phyloP scores from a whole-genome alignment of 345 rosid species.

The Syzygium oleosum region DNA sequence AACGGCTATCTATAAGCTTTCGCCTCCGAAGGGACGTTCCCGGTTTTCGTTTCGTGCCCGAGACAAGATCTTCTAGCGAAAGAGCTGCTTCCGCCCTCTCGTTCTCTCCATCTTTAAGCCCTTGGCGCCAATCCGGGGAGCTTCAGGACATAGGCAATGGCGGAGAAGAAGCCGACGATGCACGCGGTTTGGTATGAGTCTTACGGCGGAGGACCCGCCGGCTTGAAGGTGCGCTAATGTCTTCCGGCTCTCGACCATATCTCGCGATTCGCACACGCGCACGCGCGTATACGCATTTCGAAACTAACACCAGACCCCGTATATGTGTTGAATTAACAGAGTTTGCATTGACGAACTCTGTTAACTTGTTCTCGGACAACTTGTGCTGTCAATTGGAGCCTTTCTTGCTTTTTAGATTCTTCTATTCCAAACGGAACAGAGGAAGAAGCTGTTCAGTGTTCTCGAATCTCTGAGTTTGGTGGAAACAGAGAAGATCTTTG shows the following conservation, averaged over 20 bases:
- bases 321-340: neutral
- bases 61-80: neutral
- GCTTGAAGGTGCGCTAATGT: constrained; percentile 23
- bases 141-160: constrained; percentile 9
- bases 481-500: neutral
- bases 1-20: neutral
- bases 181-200: constrained; percentile 21
- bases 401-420: neutral
- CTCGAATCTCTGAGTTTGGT: neutral
- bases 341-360: neutral
- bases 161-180: constrained; percentile 17
- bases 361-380: neutral
- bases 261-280: neutral
- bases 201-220: constrained; percentile 43
- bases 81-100: neutral
- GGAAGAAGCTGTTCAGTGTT: neutral
- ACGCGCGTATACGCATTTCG: neutral
- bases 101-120: neutral
- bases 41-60: neutral
- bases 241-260: neutral
- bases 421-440: neutral
- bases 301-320: neutral
- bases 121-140: neutral
- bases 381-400: neutral
- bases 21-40: neutral